These are phyloP conservation scores for Podaxis pistillaris DNA, from an alignment of 768 basidiomycete genomes.

Conservation along the genomic window DNA sequence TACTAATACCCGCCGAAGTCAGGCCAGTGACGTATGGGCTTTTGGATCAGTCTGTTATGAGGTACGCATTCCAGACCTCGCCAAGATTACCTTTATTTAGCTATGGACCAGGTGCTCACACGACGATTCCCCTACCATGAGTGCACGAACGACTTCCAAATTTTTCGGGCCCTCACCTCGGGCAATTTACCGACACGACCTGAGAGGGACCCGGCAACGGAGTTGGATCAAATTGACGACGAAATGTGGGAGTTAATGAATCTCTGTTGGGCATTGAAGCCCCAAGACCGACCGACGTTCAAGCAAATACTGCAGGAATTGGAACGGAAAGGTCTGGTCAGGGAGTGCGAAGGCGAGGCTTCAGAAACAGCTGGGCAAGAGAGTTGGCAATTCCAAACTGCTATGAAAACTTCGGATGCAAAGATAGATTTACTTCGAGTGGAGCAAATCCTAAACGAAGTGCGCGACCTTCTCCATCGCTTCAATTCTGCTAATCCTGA, in stretches of 20 bases:
- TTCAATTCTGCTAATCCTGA: no score
- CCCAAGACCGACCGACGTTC: not conserved
- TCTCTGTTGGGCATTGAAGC: not conserved
- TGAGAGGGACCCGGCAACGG: no score
- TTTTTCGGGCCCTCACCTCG: not conserved
- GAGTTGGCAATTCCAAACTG: not conserved
- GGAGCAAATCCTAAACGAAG: not conserved
- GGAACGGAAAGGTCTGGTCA: not conserved
- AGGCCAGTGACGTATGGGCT: slow-evolving; percentile 19
- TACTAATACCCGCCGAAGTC: not conserved
- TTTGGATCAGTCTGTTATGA: slow-evolving; percentile 19
- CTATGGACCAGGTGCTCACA: not conserved
- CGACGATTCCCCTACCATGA: not conserved
- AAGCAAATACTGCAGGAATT: not conserved
- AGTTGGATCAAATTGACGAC: not conserved
- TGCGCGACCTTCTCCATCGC: not conserved
- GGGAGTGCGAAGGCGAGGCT: not conserved
- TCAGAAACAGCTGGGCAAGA: not conserved
- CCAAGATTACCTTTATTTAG: not conserved
- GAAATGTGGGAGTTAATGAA: not conserved
- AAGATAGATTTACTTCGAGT: not conserved
- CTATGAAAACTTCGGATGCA: not conserved
- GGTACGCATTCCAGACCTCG: not conserved
- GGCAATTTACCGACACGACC: not conserved
- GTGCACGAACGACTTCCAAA: not conserved